Evolutionary conservation across 1,284 basidiomycete genomes (phyloP).

Genomic region (Trametes pubescens): DNA sequence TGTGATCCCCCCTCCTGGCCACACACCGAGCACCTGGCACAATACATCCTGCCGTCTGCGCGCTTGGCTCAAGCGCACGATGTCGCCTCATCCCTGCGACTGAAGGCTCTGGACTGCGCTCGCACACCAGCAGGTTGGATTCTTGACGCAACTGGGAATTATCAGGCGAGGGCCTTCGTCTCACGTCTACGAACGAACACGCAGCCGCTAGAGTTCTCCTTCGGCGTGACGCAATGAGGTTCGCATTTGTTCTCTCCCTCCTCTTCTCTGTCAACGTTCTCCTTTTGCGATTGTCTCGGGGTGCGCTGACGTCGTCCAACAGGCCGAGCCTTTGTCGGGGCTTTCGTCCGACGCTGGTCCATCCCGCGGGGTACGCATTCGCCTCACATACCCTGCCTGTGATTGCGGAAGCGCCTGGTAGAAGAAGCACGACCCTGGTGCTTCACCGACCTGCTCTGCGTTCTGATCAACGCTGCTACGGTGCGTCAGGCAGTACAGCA

Average conservation of each 20-base stretch:
- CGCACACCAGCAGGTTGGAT: neutral
- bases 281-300: conserved; percentile 9
- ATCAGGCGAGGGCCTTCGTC: neutral
- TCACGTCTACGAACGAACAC: no score
- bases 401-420: neutral
- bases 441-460: conserved; percentile 7
- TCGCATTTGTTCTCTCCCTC: neutral
- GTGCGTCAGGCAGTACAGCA: neutral
- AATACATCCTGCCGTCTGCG: neutral
- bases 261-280: neutral
- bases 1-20: no score
- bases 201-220: no score
- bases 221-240: neutral
- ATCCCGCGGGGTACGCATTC: neutral
- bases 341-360: neutral
- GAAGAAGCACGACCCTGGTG: neutral
- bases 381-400: neutral
- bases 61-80: neutral
- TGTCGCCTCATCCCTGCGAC: neutral
- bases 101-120: neutral
- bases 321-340: neutral
- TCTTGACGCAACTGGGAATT: neutral
- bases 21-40: no score
- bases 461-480: neutral
- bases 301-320: neutral